Percentiles rank a stretch among this genome's conserved stretches.
Conservation (phyloP, 2,329 filamentous ascomycete species). For the Fusarium mexicanum region DNA sequence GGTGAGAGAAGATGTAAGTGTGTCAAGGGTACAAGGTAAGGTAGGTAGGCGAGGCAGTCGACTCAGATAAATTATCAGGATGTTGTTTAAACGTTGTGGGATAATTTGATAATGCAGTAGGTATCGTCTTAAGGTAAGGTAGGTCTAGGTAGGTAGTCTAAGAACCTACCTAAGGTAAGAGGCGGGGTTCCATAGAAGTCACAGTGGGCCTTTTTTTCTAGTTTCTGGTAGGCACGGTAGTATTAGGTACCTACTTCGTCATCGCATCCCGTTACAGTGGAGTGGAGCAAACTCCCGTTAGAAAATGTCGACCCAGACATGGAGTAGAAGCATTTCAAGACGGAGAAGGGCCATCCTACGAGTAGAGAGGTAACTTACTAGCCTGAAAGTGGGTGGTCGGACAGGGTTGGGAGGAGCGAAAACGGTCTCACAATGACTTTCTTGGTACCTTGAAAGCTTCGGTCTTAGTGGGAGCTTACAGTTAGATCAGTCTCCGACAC, state of each 20-base stretch:
- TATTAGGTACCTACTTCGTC: slow-evolving; percentile 30
- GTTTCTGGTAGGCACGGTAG: slow-evolving; percentile 9
- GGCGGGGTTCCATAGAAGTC: slow-evolving; percentile 30
- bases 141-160: neutral
- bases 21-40: neutral
- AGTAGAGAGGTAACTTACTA: neutral
- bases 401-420: neutral
- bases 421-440: slow-evolving; percentile 28
- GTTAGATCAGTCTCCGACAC: neutral
- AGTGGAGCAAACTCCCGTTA: slow-evolving; percentile 20
- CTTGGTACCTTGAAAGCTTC: neutral
- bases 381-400: neutral
- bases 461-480: neutral
- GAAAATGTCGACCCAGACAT: slow-evolving; percentile 23
- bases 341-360: neutral
- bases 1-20: slow-evolving; percentile 1
- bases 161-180: neutral
- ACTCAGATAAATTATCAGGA: slow-evolving; percentile 17
- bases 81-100: slow-evolving; percentile 18
- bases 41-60: neutral
- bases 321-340: slow-evolving; percentile 3
- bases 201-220: slow-evolving; percentile 12
- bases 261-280: neutral
- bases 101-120: slow-evolving; percentile 31
- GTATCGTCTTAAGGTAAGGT: neutral